Percentiles rank a stretch among this genome's conserved stretches.
Conservation (phyloP, 2,329 filamentous ascomycete species). For the Ophiostoma novo-ulmi region DNA sequence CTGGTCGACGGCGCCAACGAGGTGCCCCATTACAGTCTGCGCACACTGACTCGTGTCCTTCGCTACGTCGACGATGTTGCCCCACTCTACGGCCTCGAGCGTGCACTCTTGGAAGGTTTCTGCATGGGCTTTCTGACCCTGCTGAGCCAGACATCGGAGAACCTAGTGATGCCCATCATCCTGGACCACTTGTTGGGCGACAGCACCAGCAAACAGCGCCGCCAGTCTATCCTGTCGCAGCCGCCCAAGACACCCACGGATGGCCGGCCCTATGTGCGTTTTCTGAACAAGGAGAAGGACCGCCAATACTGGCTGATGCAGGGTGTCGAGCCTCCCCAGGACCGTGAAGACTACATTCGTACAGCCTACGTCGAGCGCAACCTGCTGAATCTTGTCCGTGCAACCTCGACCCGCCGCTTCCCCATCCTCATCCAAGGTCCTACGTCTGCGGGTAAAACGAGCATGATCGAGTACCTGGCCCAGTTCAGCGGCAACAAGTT, state of each 20-base stretch:
- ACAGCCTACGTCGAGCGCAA: conserved; percentile 94
- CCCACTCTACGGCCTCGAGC: conserved; percentile 74
- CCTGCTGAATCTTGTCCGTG: conserved; percentile 86
- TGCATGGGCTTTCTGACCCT: conserved; percentile 97
- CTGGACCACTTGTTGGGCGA: conserved; percentile 72
- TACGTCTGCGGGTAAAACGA: conserved; percentile 96
- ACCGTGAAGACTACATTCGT: conserved; percentile 88
- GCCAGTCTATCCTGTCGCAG: conserved; percentile 69
- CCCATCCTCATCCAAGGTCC: conserved; percentile 94
- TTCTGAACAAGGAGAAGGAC: conserved; percentile 56
- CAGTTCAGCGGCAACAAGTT: conserved; percentile 95
- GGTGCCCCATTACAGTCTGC: conserved; percentile 92
- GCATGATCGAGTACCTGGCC: conserved; percentile 99
- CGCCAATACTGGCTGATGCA: conserved; percentile 86
- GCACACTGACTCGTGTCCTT: conserved; percentile 84
- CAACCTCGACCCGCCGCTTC: conserved; percentile 84
- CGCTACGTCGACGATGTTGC: conserved; percentile 83
- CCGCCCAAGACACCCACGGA: conserved; percentile 73
- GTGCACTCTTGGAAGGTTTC: conserved; percentile 90
- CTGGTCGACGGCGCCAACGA: conserved; percentile 94
- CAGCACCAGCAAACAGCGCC: conserved; percentile 43
- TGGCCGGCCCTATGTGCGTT: conserved; percentile 71
- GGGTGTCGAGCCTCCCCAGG: conserved; percentile 60
- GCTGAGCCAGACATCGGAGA: conserved; percentile 75
- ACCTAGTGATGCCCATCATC: conserved; percentile 71